phyloP scores from a whole-genome alignment of 2,329 filamentous ascomycete genomes.

The Alternaria angustiovoidea region DNA sequence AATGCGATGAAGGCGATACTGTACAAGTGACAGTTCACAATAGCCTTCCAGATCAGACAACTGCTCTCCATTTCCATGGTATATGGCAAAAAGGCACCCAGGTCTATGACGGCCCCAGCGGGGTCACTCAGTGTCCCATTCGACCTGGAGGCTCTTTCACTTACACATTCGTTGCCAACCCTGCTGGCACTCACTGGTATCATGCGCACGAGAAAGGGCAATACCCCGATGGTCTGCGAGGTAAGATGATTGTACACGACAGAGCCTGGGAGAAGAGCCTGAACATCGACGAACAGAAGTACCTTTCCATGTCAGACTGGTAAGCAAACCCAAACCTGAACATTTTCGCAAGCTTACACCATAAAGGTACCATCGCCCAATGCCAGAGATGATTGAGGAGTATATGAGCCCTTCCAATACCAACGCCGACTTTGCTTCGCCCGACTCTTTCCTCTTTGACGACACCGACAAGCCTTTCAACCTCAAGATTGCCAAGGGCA shows the following conservation, averaged over 20 bases:
- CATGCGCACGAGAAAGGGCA: constrained; percentile 66
- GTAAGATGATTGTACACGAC: constrained; percentile 51
- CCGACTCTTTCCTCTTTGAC: constrained; percentile 15
- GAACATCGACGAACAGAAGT: constrained; percentile 32
- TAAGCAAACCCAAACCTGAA: background rate
- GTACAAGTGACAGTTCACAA: constrained; percentile 46
- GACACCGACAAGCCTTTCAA: constrained; percentile 20
- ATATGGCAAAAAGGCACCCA: constrained; percentile 60
- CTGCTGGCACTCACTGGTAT: constrained; percentile 67
- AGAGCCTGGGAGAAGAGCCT: constrained; percentile 51
- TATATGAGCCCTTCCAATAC: constrained; percentile 55
- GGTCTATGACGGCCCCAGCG: constrained; percentile 81
- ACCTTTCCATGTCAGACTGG: constrained; percentile 17
- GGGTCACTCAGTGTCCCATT: constrained; percentile 69
- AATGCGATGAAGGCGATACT: constrained; percentile 64
- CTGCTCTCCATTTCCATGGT: constrained; percentile 59
- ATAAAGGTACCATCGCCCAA: constrained; percentile 12
- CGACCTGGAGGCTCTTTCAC: constrained; percentile 68
- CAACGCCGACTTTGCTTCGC: constrained; percentile 26
- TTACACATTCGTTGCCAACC: constrained; percentile 70
- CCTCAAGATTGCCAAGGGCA: constrained; percentile 56
- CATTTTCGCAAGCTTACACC: constrained; percentile 28
- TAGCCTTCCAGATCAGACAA: constrained; percentile 29
- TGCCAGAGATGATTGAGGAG: constrained; percentile 46
- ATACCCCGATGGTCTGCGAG: constrained; percentile 51